Percentiles rank a stretch among this genome's conserved stretches.
phyloP scores from a whole-genome alignment of 1,284 basidiomycete genomes.

The Malassezia yamatoensis region DNA sequence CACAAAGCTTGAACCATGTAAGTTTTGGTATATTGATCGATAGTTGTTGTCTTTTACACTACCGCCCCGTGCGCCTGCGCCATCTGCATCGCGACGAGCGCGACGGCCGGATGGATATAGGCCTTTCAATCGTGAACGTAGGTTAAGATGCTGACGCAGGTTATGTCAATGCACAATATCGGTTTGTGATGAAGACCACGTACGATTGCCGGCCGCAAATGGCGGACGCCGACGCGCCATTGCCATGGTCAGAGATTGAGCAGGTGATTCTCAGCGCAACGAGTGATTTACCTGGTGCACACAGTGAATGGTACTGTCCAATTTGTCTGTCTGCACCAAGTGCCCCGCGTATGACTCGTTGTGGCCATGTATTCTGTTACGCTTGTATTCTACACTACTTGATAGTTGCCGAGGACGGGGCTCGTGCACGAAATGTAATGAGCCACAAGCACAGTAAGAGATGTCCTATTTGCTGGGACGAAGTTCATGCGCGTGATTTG shows the following conservation, averaged over 20 bases:
- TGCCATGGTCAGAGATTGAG: slow-evolving; percentile 65
- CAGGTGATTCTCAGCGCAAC: slow-evolving; percentile 81
- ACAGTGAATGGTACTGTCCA: slow-evolving; percentile 57
- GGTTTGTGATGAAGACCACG: slow-evolving; percentile 45
- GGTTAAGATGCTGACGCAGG: slow-evolving; percentile 16
- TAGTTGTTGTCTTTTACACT: slow-evolving; percentile 43
- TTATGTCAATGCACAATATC: slow-evolving; percentile 45
- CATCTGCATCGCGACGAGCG: slow-evolving; percentile 27
- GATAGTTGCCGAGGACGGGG: slow-evolving; percentile 21
- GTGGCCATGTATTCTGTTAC: slow-evolving; percentile 66
- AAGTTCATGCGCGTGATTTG: slow-evolving; percentile 77
- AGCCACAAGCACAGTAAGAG: slow-evolving; percentile 22
- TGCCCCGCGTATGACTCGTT: slow-evolving; percentile 91
- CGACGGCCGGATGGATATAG: slow-evolving; percentile 19
- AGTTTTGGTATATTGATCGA: slow-evolving; percentile 1
- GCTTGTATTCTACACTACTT: slow-evolving; percentile 63
- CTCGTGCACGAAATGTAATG: slow-evolving; percentile 5
- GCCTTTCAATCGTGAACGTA: slow-evolving; percentile 45
- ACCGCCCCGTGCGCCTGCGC: slow-evolving; percentile 37
- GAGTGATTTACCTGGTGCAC: slow-evolving; percentile 37
- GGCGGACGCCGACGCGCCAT: slow-evolving; percentile 40
- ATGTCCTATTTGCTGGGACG: slow-evolving; percentile 94
- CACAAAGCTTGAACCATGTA: slow-evolving; percentile 40
- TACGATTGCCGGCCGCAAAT: slow-evolving; percentile 42
- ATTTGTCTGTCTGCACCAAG: slow-evolving; percentile 86